Percentiles rank a stretch among this genome's conserved stretches.
Evolutionary conservation across 169 alveolate species (phyloP).

Genomic region (Eimeria necatrix): DNA sequence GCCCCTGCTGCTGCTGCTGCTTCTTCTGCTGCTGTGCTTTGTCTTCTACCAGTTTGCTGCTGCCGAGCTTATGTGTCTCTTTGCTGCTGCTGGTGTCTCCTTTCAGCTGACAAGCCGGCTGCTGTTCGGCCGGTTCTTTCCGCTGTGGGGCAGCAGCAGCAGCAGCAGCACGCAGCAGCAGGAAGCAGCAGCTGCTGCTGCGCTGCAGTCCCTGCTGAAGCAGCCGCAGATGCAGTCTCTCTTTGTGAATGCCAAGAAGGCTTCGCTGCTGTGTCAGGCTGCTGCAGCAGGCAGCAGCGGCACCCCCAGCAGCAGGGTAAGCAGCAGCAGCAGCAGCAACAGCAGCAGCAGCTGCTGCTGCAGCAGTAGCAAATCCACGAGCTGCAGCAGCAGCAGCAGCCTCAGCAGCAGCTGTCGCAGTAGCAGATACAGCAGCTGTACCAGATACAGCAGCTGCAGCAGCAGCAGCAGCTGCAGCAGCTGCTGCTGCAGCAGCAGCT

Average conservation of each 20-base stretch:
- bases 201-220: conserved; percentile 35
- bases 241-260: neutral
- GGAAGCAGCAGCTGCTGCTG: conserved; percentile 51
- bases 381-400: too few species aligned
- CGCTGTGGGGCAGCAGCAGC: conserved; percentile 15
- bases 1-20: too few species aligned
- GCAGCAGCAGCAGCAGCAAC: conserved; percentile 27
- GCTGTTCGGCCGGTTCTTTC: conserved; percentile 33
- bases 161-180: conserved; percentile 25
- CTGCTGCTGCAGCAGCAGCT: neutral
- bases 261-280: conserved; percentile 7
- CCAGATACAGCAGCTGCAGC: too few species aligned
- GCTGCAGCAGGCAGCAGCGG: conserved; percentile 2
- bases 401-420: too few species aligned
- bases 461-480: neutral
- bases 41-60: neutral
- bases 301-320: neutral
- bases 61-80: too few species aligned
- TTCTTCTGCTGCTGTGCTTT: neutral
- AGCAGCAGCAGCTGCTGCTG: too few species aligned
- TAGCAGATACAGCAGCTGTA: too few species aligned
- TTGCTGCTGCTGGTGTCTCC: neutral
- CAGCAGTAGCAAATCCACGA: too few species aligned
- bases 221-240: conserved; percentile 65
- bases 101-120: conserved; percentile 4